Conservation (phyloP, 768 basidiomycete genomes). For the Amanita jacksonii region DNA sequence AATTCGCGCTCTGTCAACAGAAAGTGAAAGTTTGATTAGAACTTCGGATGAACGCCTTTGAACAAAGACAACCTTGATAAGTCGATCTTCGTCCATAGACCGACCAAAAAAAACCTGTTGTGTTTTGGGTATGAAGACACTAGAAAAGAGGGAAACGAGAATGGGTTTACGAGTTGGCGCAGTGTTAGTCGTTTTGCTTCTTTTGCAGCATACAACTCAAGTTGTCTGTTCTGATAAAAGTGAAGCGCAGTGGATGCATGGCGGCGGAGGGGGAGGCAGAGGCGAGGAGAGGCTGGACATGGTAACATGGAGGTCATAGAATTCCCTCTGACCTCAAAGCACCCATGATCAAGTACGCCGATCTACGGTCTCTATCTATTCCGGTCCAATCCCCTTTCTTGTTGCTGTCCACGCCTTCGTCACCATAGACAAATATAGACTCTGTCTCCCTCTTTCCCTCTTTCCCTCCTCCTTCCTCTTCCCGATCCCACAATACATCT, state of each 20-base stretch:
- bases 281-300: not conserved
- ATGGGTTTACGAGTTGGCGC: constrained; percentile 55
- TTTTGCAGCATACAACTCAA: constrained; percentile 73
- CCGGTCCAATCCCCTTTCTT: constrained; percentile 67
- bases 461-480: constrained; percentile 41
- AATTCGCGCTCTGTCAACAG: constrained; percentile 65
- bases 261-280: not conserved
- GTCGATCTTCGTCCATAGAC: constrained; percentile 65
- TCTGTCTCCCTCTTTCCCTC: constrained; percentile 25
- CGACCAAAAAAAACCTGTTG: constrained; percentile 88
- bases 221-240: constrained; percentile 78
- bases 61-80: constrained; percentile 66
- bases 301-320: constrained; percentile 20
- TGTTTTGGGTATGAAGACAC: not conserved
- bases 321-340: constrained; percentile 67
- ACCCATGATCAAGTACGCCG: constrained; percentile 72
- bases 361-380: constrained; percentile 68
- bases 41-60: not conserved
- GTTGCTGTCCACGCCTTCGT: constrained; percentile 39
- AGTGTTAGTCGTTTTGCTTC: constrained; percentile 65
- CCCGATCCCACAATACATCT: constrained; percentile 69
- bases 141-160: constrained; percentile 10
- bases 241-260: constrained; percentile 26
- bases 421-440: constrained; percentile 54
- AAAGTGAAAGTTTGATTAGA: not conserved